Base-by-base conservation (phyloP, 1,284 basidiomycete species). In the Apiotrichum mycotoxinovorans region DNA sequence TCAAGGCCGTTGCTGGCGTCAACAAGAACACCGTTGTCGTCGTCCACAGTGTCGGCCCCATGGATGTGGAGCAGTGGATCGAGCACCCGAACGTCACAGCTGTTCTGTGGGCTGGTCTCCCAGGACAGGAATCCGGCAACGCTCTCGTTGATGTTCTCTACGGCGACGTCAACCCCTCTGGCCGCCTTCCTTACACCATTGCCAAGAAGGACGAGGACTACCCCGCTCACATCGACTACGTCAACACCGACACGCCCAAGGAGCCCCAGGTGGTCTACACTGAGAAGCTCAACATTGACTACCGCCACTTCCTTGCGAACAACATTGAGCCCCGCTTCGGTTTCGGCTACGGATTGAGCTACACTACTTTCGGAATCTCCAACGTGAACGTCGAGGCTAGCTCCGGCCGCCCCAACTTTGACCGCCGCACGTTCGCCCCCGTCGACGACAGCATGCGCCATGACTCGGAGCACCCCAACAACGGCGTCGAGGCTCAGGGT, bases 321-420 rank as follows among this genome's bases (percentile, higher is more conserved):
- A 73, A 80, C 57, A 84, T 85, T 57, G 76, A 74, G 1, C 85
- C 85, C 0, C 79, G 83, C 25, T 87, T 79, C 71, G 85, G 87
- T 68, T 93, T 92, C 70, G 91, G 91, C 0, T 91, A 85, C 71
- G 91, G 91, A 0, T 75, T 94, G 64, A 88, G 85, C 56, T 95
- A 94, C 79, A 87, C 91, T 34, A 81, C 77, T 0, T 96, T 94
- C 74, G 76, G 81, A 33, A 89, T 88, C 69, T 23, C 46, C 10
- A 50, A 58, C 47, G 26, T 52, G 15, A 11, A 34, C 22, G 34
- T 57, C 30, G 7, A 30, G 30, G 30, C 30, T 12, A 12, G 12
- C 30, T 30, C 12, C 12, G 30, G 30, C 30, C 30, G 30, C 30
- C 30, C 7, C 30, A 12, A 30, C 7, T 30, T 30, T 30, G n/a